Evolutionary conservation across 768 basidiomycete genomes (phyloP).

Genomic region (Lactarius akahatsu): DNA sequence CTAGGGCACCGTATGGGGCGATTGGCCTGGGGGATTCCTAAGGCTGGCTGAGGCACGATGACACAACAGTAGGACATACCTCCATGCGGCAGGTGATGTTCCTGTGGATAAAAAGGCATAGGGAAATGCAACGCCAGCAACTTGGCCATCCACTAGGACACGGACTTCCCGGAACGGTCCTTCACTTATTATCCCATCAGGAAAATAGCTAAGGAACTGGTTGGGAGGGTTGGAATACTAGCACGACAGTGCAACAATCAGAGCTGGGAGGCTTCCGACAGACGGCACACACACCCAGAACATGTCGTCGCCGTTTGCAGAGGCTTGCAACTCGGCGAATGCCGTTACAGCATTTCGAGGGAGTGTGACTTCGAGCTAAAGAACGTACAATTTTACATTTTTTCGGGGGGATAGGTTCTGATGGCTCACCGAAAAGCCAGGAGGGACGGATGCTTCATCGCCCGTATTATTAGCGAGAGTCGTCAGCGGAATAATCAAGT

Average conservation of each 20-base stretch:
- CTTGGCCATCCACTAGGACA: constrained; percentile 51
- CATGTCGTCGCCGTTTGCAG: constrained; percentile 62
- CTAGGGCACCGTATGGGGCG: constrained; percentile 26
- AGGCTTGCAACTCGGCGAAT: constrained; percentile 71
- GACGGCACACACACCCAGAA: constrained; percentile 59
- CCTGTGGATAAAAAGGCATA: constrained; percentile 36
- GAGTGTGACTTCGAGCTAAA: constrained; percentile 63
- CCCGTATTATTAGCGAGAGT: constrained; percentile 58
- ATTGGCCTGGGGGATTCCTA: constrained; percentile 52
- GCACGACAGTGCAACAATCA: background rate
- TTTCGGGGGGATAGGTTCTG: background rate
- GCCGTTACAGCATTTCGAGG: constrained; percentile 67
- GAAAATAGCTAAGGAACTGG: constrained; percentile 55
- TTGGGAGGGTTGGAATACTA: constrained; percentile 71
- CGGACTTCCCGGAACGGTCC: constrained; percentile 64
- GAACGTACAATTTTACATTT: background rate
- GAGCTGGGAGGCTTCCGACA: background rate
- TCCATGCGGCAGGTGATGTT: constrained; percentile 64
- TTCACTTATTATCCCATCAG: constrained; percentile 48
- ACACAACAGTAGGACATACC: constrained; percentile 39
- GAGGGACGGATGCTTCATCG: constrained; percentile 72
- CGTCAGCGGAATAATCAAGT: constrained; percentile 61
- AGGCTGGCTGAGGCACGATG: background rate
- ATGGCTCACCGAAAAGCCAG: constrained; percentile 58
- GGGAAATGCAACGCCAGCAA: constrained; percentile 59